Percentiles rank a stretch among this genome's conserved stretches.
These are phyloP conservation scores for Fusarium penzigii DNA, from an alignment of 2,329 filamentous ascomycete species.

Conservation along the genomic window DNA sequence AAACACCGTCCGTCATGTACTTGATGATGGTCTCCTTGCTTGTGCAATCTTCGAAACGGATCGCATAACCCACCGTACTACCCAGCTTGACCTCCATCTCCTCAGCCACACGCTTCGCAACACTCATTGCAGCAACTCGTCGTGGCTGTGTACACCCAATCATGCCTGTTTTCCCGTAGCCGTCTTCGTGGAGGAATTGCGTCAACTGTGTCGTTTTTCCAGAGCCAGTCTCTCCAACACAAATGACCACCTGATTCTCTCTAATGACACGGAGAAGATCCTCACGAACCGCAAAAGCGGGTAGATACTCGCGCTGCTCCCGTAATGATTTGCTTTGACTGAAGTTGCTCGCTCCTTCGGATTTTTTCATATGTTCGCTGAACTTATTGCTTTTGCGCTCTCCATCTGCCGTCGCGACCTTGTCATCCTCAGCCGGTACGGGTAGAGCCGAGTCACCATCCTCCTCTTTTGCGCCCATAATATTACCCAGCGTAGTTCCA, in stretches of 20 bases:
- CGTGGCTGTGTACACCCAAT: constrained; percentile 97
- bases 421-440: constrained; percentile 71
- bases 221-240: constrained; percentile 95
- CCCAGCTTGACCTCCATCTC: constrained; percentile 96
- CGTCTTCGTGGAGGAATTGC: constrained; percentile 94
- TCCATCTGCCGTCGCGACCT: constrained; percentile 64
- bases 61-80: constrained; percentile 88
- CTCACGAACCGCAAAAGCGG: constrained; percentile 94
- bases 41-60: constrained; percentile 97
- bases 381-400: constrained; percentile 68
- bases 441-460: constrained; percentile 88
- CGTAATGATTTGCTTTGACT: constrained; percentile 87
- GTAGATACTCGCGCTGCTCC: constrained; percentile 90
- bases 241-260: constrained; percentile 96
- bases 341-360: constrained; percentile 83
- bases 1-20: constrained; percentile 98
- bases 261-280: constrained; percentile 88
- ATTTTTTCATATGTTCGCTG: constrained; percentile 84
- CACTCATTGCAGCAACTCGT: constrained; percentile 97
- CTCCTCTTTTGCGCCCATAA: constrained; percentile 94
- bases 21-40: constrained; percentile 95
- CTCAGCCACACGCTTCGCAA: constrained; percentile 95
- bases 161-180: constrained; percentile 83
- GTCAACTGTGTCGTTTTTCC: constrained; percentile 98
- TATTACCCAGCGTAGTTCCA: constrained; percentile 87